A percentile compares a stretch with the other conserved stretches of the same genome.
phyloP scores from a whole-genome alignment of 108 stramenopile species.

The Skeletonema costatum region DNA sequence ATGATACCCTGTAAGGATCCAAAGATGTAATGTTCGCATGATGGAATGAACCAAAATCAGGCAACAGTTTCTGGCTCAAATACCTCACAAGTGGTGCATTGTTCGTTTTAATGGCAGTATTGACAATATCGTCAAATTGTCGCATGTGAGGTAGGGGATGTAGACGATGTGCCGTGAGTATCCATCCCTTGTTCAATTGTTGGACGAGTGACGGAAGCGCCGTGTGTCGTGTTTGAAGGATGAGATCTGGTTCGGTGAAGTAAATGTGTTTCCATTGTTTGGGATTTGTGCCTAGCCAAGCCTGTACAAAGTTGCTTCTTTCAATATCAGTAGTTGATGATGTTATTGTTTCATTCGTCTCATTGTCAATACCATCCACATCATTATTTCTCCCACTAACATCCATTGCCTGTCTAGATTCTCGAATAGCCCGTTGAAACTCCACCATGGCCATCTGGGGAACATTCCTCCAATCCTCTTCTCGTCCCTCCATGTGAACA shows the following conservation, averaged over 20 bases:
- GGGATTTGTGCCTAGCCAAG: slow-evolving; percentile 22
- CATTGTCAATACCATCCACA: too few species aligned
- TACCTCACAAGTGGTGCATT: background rate
- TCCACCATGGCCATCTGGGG: too few species aligned
- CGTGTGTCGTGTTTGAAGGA: slow-evolving; percentile 16
- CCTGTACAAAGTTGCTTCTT: background rate
- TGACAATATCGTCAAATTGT: slow-evolving; percentile 26
- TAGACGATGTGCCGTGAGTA: slow-evolving; percentile 27
- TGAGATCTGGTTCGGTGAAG: slow-evolving; percentile 29
- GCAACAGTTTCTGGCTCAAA: background rate
- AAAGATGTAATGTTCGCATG: background rate
- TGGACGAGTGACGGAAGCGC: slow-evolving; percentile 4
- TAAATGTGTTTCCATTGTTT: slow-evolving; percentile 20
- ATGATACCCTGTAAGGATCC: background rate
- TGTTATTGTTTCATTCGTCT: too few species aligned
- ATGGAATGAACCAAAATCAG: slow-evolving; percentile 12
- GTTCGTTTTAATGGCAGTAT: background rate
- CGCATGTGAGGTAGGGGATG: slow-evolving; percentile 25
- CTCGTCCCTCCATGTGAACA: background rate
- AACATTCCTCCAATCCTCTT: background rate
- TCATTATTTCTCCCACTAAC: too few species aligned
- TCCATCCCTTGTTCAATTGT: slow-evolving; percentile 16
- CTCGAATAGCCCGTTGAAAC: too few species aligned
- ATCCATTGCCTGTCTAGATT: too few species aligned
- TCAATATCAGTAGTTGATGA: too few species aligned